A percentile compares a stretch with the other conserved stretches of the same genome.
Evolutionary conservation across 176 grass and related monocot genomes (phyloP).

Genomic region (Secale cereale): DNA sequence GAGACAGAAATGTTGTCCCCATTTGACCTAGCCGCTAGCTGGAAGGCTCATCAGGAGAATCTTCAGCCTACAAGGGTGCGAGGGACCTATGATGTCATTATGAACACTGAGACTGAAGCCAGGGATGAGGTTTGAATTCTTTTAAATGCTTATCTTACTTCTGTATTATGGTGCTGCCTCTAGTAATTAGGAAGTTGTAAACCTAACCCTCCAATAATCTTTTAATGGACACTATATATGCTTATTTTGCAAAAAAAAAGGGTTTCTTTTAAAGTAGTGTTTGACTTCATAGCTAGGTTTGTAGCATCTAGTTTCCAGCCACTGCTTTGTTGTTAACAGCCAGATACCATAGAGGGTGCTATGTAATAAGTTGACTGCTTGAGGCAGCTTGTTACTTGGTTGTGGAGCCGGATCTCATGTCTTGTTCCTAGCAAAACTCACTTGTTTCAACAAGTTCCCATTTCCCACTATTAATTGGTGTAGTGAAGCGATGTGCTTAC

Average conservation of each 20-base stretch:
- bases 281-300: background rate
- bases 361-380: slow-evolving; percentile 2
- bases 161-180: background rate
- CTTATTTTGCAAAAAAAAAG: background rate
- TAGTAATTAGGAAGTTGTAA: background rate
- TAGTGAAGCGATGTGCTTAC: background rate
- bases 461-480: background rate
- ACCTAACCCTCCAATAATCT: background rate
- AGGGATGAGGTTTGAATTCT: slow-evolving; percentile 53
- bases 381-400: background rate
- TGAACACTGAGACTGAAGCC: slow-evolving; percentile 44
- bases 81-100: slow-evolving; percentile 62
- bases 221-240: background rate
- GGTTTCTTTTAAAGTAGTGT: background rate
- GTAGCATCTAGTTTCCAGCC: background rate
- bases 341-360: background rate
- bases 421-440: background rate
- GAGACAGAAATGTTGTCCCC: slow-evolving; percentile 74
- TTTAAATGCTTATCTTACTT: slow-evolving; percentile 20
- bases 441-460: background rate
- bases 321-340: background rate
- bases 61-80: slow-evolving; percentile 63
- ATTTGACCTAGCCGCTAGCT: slow-evolving; percentile 88
- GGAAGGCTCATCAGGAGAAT: slow-evolving; percentile 81
- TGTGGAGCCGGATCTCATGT: background rate